Evolutionary conservation across 2,329 filamentous ascomycete species (phyloP).

Genomic region (Aspergillus quadrilineatus): DNA sequence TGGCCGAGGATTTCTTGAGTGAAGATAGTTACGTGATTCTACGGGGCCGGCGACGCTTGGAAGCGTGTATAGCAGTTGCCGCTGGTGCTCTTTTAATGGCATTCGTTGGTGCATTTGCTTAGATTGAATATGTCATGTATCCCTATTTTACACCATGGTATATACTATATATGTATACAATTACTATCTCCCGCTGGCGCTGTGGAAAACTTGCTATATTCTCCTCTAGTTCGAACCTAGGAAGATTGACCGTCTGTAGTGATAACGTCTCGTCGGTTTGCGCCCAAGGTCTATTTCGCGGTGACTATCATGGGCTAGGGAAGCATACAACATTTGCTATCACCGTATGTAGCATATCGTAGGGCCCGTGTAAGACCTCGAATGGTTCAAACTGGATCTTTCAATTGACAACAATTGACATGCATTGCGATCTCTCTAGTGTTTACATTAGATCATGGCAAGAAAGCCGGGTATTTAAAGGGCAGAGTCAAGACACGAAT

Average conservation of each 20-base stretch:
- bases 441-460: conserved; percentile 7
- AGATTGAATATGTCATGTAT: conserved; percentile 8
- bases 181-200: neutral
- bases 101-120: conserved; percentile 66
- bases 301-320: too few relatives aligned
- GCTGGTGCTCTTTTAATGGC: conserved; percentile 63
- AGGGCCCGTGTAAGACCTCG: too few relatives aligned
- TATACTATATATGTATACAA: neutral
- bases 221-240: too few relatives aligned
- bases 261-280: too few relatives aligned
- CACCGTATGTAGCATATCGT: too few relatives aligned
- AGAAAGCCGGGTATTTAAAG: neutral
- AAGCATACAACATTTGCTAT: too few relatives aligned
- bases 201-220: too few relatives aligned
- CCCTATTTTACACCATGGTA: neutral
- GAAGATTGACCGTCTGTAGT: too few relatives aligned
- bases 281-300: too few relatives aligned
- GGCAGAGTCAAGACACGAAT: too few relatives aligned
- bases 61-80: conserved; percentile 63
- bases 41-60: conserved; percentile 56
- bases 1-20: conserved; percentile 78
- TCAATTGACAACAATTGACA: neutral
- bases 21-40: conserved; percentile 63
- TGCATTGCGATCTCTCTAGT: neutral
- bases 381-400: neutral